Base-by-base conservation (phyloP, 768 basidiomycete genomes). In the Phlebiopsis flavidoalba region DNA sequence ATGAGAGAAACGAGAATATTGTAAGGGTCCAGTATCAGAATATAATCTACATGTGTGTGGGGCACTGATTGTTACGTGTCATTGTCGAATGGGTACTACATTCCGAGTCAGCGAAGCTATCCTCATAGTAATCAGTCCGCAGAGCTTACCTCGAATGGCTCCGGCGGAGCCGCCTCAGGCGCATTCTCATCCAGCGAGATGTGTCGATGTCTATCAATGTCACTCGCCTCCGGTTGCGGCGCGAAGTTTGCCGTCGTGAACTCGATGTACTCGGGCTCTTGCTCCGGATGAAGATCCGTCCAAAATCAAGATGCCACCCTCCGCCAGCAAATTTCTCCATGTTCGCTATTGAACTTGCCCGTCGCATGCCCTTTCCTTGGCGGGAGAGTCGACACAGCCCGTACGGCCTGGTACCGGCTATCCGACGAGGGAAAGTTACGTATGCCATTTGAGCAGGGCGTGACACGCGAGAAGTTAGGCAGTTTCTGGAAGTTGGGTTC, bases 401-500 rank as follows among this genome's bases (percentile, higher is more conserved):
- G 85, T 15, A 98, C 90, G 22, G 97, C 97, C 64, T 90, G 87
- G 73, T 93, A 99, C 53, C 94, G 86, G 31, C 85, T 80, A 37
- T 88, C 85, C 11, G 77, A 62, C 0, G 93, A n/a, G n/a, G 86
- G 83, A 98, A 96, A 51, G 84, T 81, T 69, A 98, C 83, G 73
- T 89, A 84, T n/a, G 83, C 76, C 26, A 96, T 76, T 71, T 99
- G 97, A 0, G 88, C 85, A 19, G 95, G n/a, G 92, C 2, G 91
- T 93, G 21, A 98, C 95, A 53, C 97, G 88, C 19, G 93, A 90
- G 70, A 98, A 88, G 77, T 99, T 99, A 21, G 85, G 77, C 11
- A 92, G 77, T 60, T 76, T 81, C 75, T 97, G 93, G 12, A 79
- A 89, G 2, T 81, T 74, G 1, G 92, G 86, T 69, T 99, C 97